Evolutionary conservation across 495 filamentous ascomycete genomes (phyloP).

Genomic region (Jackrogersella multiformis): DNA sequence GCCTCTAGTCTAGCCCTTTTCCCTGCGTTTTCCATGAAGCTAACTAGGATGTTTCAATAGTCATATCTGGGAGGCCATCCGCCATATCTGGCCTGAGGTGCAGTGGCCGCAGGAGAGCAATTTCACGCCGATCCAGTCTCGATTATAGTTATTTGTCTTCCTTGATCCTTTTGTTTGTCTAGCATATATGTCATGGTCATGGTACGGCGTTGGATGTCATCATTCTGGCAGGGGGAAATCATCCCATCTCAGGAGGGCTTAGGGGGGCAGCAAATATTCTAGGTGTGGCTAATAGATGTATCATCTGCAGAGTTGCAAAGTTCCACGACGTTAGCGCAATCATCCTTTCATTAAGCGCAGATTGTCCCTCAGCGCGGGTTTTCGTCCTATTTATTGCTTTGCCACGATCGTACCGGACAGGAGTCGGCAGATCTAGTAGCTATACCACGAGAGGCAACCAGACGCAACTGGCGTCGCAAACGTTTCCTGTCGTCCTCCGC

Average conservation of each 20-base stretch:
- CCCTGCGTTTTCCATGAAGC: conserved; percentile 23
- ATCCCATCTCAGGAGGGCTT: background rate
- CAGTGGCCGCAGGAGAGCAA: conserved; percentile 79
- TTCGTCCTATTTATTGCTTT: conserved; percentile 37
- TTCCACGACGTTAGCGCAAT: conserved; percentile 37
- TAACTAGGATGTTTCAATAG: conserved; percentile 53
- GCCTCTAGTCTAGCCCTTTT: background rate
- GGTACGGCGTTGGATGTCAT: conserved; percentile 35
- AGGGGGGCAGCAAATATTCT: conserved; percentile 16
- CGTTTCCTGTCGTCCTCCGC: conserved; percentile 43
- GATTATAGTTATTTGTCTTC: conserved; percentile 30
- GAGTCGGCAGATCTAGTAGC: conserved; percentile 26
- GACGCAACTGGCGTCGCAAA: conserved; percentile 21
- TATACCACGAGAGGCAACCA: conserved; percentile 20
- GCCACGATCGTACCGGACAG: conserved; percentile 36
- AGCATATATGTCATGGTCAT: conserved; percentile 36
- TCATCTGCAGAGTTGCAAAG: conserved; percentile 39
- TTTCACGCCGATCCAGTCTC: conserved; percentile 42
- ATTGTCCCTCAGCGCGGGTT: conserved; percentile 40
- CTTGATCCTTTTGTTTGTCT: conserved; percentile 22
- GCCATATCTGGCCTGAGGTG: conserved; percentile 82
- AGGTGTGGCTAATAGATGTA: conserved; percentile 30
- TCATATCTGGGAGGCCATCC: conserved; percentile 90
- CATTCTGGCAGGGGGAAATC: conserved; percentile 9
- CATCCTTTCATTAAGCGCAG: conserved; percentile 36